These are phyloP conservation scores for Beauveria australis DNA, from an alignment of 2,329 filamentous ascomycete species.

Conservation along the genomic window DNA sequence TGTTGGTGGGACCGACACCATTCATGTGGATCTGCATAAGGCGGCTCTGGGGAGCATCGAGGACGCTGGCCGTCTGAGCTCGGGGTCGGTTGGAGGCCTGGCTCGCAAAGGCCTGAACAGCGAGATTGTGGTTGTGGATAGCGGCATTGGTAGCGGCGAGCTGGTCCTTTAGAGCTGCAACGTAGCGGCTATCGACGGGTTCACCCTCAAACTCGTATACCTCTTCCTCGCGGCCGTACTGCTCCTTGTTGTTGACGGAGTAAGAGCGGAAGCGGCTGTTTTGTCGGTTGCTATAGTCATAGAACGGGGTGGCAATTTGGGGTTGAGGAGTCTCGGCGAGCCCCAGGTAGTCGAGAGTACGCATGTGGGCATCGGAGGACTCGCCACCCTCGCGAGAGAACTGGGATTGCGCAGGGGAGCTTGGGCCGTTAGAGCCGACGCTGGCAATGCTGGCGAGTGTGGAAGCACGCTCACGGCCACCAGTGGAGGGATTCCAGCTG, in stretches of 20 bases:
- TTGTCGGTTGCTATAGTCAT: slow-evolving; percentile 63
- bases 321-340: slow-evolving; percentile 89
- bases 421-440: slow-evolving; percentile 81
- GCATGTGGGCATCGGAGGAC: slow-evolving; percentile 79
- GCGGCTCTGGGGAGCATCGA: slow-evolving; percentile 67
- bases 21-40: slow-evolving; percentile 66
- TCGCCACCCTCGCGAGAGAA: slow-evolving; percentile 78
- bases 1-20: slow-evolving; percentile 59
- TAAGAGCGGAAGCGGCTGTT: slow-evolving; percentile 90
- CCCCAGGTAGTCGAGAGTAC: slow-evolving; percentile 91
- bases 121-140: slow-evolving; percentile 86
- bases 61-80: slow-evolving; percentile 81
- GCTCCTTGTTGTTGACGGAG: slow-evolving; percentile 97
- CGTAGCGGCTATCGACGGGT: slow-evolving; percentile 47
- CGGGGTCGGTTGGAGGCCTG: slow-evolving; percentile 79
- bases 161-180: slow-evolving; percentile 54
- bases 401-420: slow-evolving; percentile 77
- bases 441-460: slow-evolving; percentile 78
- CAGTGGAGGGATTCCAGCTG: slow-evolving; percentile 63
- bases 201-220: slow-evolving; percentile 54
- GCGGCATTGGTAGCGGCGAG: slow-evolving; percentile 56
- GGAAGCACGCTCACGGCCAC: slow-evolving; percentile 71
- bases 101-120: slow-evolving; percentile 84
- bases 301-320: slow-evolving; percentile 64
- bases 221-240: slow-evolving; percentile 84